Base-by-base conservation (phyloP, 352 stramenopile species). In the Globisporangium canariense region DNA sequence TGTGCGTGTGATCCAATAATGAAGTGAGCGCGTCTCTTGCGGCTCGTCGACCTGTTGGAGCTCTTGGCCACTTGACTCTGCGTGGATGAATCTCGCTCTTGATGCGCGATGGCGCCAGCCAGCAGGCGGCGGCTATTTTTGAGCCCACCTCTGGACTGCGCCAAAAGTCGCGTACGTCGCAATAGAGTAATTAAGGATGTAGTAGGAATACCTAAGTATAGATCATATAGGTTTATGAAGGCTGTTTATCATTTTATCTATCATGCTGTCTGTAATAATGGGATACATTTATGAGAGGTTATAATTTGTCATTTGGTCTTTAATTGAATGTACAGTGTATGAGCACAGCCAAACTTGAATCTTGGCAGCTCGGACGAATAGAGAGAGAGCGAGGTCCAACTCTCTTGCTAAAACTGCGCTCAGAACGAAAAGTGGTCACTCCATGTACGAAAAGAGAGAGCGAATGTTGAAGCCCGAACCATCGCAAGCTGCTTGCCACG, bases 401-500 rank as follows among this genome's bases (percentile, higher is more conserved):
- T 45, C 41, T 14, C 14, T 16, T 16, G n/a, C n/a, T 46, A 46
- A n/a, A 46, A 7, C 16, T 47, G 41, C 3, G 3, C 16, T 2
- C 7, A n/a, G 41, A 4, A 47, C 40, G 40, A 46, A n/a, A 46
- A 41, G 4, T 47, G 41, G 16, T 14, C 41, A 47, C 7, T 47
- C 16, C 9, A 11, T 47, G 41, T 22, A 47, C 41, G n/a, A 47
- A 22, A 22, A 47, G 41, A 47, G 41, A 41, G 36, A 41, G 36
- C 36, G 11, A 40, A 10, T 47, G 41, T 47, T 47, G 41, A 47
- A 22, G 41, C 41, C 41, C 41, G 14, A 47, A 47, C 41, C 16
- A 47, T 47, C 41, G 36, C 36, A 14, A 13, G 36, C 32, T 54
- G 47, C 47, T 20, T 11, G 51, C 51, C 51, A 57, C 51, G 51